A percentile compares a stretch with the other conserved stretches of the same genome.
Conservation (phyloP, 768 basidiomycete genomes). For the Podaxis rugospora region DNA sequence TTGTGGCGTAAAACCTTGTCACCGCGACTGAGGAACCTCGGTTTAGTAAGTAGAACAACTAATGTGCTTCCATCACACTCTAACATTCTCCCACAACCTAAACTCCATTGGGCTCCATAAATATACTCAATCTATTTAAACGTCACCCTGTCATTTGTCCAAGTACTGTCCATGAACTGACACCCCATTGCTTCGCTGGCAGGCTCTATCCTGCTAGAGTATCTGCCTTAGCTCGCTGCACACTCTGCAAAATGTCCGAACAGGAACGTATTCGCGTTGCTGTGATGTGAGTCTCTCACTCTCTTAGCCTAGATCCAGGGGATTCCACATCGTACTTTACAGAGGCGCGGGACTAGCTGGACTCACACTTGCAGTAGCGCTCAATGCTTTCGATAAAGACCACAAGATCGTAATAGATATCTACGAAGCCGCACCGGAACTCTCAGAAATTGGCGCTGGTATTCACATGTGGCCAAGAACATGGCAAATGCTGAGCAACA, state of each 20-base stretch:
- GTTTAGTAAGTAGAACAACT: neutral
- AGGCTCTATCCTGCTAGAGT: neutral
- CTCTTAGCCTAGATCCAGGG: neutral
- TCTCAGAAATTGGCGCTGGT: constrained; percentile 42
- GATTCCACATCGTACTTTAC: neutral
- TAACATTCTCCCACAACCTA: neutral
- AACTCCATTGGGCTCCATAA: neutral
- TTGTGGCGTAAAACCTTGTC: neutral
- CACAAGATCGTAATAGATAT: constrained; percentile 29
- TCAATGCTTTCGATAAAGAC: constrained; percentile 21
- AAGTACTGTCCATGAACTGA: neutral
- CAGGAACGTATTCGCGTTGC: neutral
- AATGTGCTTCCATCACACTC: neutral
- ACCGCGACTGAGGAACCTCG: neutral
- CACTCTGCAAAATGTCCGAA: neutral
- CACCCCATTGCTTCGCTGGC: neutral
- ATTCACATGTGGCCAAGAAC: constrained; percentile 30
- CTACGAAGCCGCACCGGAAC: constrained; percentile 35
- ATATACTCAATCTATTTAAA: neutral
- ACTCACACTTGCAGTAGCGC: constrained; percentile 30
- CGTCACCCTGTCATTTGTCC: neutral
- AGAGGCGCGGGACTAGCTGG: constrained; percentile 41
- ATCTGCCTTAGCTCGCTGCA: neutral
- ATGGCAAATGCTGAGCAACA: constrained; percentile 10
- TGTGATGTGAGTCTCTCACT: neutral